These are phyloP conservation scores for Huntiella omanensis DNA, from an alignment of 2,329 filamentous ascomycete species.

Conservation along the genomic window DNA sequence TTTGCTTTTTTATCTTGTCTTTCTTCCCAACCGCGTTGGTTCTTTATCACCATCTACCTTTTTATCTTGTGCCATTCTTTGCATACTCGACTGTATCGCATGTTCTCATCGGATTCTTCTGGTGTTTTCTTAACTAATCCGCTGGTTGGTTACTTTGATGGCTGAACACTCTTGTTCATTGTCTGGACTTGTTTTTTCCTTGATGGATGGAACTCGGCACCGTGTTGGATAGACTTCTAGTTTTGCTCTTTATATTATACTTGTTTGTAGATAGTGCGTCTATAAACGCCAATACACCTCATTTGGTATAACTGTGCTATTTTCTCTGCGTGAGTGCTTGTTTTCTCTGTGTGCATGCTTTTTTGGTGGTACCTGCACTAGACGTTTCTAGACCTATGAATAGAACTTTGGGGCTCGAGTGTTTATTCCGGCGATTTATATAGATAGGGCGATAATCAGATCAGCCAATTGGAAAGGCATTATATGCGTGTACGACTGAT, in stretches of 20 bases:
- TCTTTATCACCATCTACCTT: not conserved
- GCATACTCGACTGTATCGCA: conserved; percentile 6
- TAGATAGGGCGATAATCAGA: no score
- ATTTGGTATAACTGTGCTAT: no score
- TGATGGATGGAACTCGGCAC: conserved; percentile 1
- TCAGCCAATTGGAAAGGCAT: no score
- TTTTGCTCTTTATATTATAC: not conserved
- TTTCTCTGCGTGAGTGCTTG: no score
- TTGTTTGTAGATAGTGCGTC: no score
- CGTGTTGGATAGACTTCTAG: not conserved
- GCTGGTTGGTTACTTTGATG: not conserved
- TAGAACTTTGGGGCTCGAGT: no score
- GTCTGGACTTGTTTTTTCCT: not conserved
- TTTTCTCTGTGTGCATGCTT: no score
- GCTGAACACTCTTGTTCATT: not conserved
- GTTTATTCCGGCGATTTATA: no score
- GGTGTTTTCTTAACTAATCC: not conserved
- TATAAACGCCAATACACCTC: no score
- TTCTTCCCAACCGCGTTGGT: not conserved
- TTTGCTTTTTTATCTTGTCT: not conserved
- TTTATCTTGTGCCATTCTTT: not conserved
- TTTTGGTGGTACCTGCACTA: no score
- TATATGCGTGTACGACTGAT: no score
- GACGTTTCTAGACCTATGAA: no score
- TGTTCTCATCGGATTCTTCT: not conserved